Evolutionary conservation across 208 protist genomes (phyloP), one percentile per base, ranked within the genome.

Genomic region (Leishmania aethiopica): DNA sequence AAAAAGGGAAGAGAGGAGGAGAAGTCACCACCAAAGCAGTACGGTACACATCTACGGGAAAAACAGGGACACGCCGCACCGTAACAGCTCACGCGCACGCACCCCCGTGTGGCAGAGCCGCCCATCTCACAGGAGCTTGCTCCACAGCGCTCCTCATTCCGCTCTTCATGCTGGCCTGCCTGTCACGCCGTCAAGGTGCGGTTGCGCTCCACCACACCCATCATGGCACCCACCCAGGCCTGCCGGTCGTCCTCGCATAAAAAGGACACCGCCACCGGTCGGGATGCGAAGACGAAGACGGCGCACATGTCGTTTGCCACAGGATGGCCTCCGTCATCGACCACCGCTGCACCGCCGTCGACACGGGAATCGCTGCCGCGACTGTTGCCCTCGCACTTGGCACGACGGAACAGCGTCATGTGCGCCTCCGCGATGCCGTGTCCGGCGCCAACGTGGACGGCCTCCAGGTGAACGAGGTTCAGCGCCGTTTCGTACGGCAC

Each of bases 201-300:
- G 64, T 96, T 96, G 59, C 88, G 78, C 86, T 94, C 89, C 72
- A 96, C 90, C 11, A 96, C 86, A 22, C 85, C 87, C 89, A 91
- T 92, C 88, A 96, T 84, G 15, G 88, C 90, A 11, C 91, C 86
- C 19, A 93, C 87, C 90, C 91, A 96, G 5, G 85, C 37, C 77
- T 94, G 90, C n/a, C 90, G 80, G 42, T 92, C 89, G 22, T 87
- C 90, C 81, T 94, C 90, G n/a, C 81, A 85, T 2, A 92, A 75
- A 71, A 93, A 93, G n/a, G 83, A 84, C 3, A 96, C 80, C 6
- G 85, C 93, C 17, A 96, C 64, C 1, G 89, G 71, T 11, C 87
- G 84, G 17, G 81, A 86, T 10, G 79, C 59, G 75, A 96, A 96
- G 25, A 86, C 78, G 59, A 94, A 90, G 51, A 94, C 84, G 10